Evolutionary conservation across 306 rosid species (phyloP), one percentile per base, ranked within the genome.

Genomic region (Quercus alba): DNA sequence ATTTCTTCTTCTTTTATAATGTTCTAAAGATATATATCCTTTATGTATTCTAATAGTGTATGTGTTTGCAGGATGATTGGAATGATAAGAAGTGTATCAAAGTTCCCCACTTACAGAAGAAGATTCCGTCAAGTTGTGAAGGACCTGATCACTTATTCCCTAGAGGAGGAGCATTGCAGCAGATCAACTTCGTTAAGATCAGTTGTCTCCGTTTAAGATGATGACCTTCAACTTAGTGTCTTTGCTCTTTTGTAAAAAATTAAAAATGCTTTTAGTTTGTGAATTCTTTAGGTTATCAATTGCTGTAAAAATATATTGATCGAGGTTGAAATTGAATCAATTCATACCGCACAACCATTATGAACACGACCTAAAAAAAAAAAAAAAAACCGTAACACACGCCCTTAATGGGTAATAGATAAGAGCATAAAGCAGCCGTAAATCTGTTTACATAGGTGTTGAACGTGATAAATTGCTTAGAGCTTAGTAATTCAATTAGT

Each of bases 101-200:
- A 87, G 84, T 78, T 93, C 62, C 98, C 97, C 13, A 93, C 98
- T 10, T 90, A 91, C 73, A 83, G 94, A 74, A 86, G 98, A 81
- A 88, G 78, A 77, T 93, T 80, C 81, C 90, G 87, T 1, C 92
- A 87, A 6, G 82, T 93, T 13, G 93, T 90, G 82, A 93, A 93
- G 88, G 86, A 74, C 44, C 59, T 93, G 20, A 54, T 86, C 3
- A 6, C 89, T 19, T 64, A 89, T 79, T 83, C 81, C 28, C 6
- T 49, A 17, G 86, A 76, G 74, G 72, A 74, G n/a, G 86, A 80
- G 61, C 73, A 25, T 73, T 80, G 87, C 62, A 78, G 63, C 25
- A 78, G 70, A 79, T 81, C 89, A 4, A 21, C 14, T 73, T 82
- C 93, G 68, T 86, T 80, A 25, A 75, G 76, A 57, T 86, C 88